Conservation (phyloP, 2,329 filamentous ascomycete genomes). For the Hymenoscyphus scutula region DNA sequence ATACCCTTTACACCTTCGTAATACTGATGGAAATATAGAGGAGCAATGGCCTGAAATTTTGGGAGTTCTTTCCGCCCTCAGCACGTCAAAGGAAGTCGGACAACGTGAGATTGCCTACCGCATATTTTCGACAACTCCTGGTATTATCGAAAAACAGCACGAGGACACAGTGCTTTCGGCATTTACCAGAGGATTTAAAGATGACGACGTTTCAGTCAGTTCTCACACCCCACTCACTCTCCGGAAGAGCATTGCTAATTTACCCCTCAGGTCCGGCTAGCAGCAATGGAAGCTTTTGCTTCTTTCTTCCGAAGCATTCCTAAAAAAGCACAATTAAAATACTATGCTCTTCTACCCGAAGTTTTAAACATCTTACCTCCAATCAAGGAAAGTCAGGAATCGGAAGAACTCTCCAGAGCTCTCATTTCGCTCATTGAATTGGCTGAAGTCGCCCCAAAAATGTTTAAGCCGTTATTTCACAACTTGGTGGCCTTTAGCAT, state of each 20-base stretch:
- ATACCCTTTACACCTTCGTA: too few species aligned
- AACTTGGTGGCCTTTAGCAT: constrained; percentile 91
- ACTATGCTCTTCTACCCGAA: constrained; percentile 81
- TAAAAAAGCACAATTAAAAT: constrained; percentile 87
- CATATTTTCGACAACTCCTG: constrained; percentile 91
- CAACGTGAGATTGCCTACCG: constrained; percentile 92
- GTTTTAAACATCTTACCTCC: constrained; percentile 93
- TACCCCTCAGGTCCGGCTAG: constrained; percentile 69
- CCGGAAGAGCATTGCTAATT: constrained; percentile 12
- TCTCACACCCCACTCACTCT: not conserved
- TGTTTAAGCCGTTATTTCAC: constrained; percentile 95
- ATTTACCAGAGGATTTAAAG: constrained; percentile 89
- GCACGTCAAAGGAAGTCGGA: constrained; percentile 77
- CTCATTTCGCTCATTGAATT: constrained; percentile 90
- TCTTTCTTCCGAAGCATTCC: constrained; percentile 89
- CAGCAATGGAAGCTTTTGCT: constrained; percentile 94
- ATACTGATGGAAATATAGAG: constrained; percentile 46
- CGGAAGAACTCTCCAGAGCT: constrained; percentile 85
- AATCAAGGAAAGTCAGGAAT: constrained; percentile 87
- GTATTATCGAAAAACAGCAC: constrained; percentile 94
- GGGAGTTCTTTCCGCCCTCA: constrained; percentile 81
- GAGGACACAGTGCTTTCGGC: constrained; percentile 85
- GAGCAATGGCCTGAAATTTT: constrained; percentile 89
- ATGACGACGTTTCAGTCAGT: constrained; percentile 74
- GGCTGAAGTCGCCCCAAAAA: constrained; percentile 90